Base-by-base conservation (phyloP, 2,329 filamentous ascomycete genomes). In the Talaromyces marneffei region DNA sequence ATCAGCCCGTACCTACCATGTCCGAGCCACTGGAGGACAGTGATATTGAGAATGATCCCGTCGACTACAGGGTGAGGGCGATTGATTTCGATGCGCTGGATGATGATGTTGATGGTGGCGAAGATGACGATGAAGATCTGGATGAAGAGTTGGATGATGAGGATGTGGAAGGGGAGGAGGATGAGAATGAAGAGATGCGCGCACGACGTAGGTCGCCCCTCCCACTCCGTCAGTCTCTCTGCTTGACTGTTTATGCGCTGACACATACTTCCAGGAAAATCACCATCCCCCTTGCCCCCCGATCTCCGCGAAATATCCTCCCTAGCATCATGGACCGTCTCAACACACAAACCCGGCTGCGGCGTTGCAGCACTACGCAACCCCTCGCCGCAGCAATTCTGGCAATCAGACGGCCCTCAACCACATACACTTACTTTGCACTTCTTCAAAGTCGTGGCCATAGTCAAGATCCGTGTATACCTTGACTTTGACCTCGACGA, bases 401-500 rank as follows among this genome's bases (percentile, higher is more conserved):
- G 85, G 85, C 85, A 87, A 71, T 87, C 84, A 10, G 85, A 87
- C 68, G 85, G 85, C 2, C 85, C 85, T 0, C 85, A 87, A 64
- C 85, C 85, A 2, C 85, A 87, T 68, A 82, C 82, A 8, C 76
- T 87, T 12, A 86, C 83, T 60, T 79, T 87, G 2, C 85, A 87
- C 79, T 79, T 89, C 82, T 70, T 84, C 70, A 77, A 85, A 75
- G 66, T 83, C 64, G 70, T 82, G 66, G 67, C 80, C 60, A 65
- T 86, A 72, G 66, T 83, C 66, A 71, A 81, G 66, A 69, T 84
- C 73, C 63, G 81, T 68, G 65, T 83, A 55, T 76, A 89, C 67
- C 87, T 99, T 48, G 92, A 99, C 77, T 96, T 96, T 74, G 87
- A 88, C 64, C 85, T 91, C 59, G 94, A 99, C 75, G 94, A 99